A percentile compares a stretch with the other conserved stretches of the same genome.
Evolutionary conservation across 306 rosid species (phyloP).

Genomic region (Lathyrus oleraceus): DNA sequence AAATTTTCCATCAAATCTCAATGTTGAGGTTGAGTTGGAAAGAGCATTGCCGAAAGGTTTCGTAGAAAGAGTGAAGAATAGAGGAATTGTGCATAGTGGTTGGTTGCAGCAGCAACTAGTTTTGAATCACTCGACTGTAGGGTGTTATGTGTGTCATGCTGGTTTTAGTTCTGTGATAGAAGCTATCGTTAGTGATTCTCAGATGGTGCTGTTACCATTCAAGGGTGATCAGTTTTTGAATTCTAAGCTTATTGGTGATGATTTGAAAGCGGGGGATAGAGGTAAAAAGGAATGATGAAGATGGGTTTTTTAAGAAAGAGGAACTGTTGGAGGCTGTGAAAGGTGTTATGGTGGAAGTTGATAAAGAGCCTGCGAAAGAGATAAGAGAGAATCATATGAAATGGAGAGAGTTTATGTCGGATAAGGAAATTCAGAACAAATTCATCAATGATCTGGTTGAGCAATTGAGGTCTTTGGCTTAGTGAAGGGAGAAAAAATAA

Average conservation of each 20-base stretch:
- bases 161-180: conserved; percentile 52
- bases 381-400: conserved; percentile 46
- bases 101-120: conserved; percentile 14
- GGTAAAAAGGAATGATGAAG: conserved; percentile 44
- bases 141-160: conserved; percentile 40
- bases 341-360: conserved; percentile 35
- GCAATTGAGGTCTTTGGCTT: conserved; percentile 27
- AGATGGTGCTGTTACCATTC: conserved; percentile 46
- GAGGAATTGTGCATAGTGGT: too few relatives aligned
- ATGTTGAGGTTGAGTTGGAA: too few relatives aligned
- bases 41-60: too few relatives aligned
- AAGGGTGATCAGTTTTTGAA: conserved; percentile 54
- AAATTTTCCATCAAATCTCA: too few relatives aligned
- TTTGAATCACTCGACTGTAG: conserved; percentile 39
- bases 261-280: conserved; percentile 46
- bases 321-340: conserved; percentile 41
- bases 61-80: too few relatives aligned
- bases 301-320: conserved; percentile 47
- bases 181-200: conserved; percentile 43
- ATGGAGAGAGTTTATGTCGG: conserved; percentile 41
- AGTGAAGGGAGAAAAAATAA: too few relatives aligned
- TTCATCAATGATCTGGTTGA: conserved; percentile 37
- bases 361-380: conserved; percentile 36
- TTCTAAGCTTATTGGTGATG: conserved; percentile 41
- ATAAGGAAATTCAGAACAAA: conserved; percentile 39